phyloP scores from a whole-genome alignment of 1,284 basidiomycete species.

The Xerocomus nothofagi region DNA sequence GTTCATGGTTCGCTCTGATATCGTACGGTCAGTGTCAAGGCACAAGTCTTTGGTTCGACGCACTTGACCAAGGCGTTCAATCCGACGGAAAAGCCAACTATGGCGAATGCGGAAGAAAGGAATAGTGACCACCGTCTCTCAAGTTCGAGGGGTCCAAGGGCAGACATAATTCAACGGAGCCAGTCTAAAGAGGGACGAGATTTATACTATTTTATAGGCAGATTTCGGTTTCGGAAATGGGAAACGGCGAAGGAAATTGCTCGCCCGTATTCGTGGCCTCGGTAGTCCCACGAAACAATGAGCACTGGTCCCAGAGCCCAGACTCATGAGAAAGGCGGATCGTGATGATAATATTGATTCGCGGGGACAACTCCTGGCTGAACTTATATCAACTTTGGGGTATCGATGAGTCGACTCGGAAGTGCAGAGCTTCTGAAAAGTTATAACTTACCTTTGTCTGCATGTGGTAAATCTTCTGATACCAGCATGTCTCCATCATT shows the following conservation, averaged over 20 bases:
- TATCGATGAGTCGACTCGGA: not conserved
- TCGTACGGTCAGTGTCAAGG: not conserved
- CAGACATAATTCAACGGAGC: slow-evolving; percentile 5
- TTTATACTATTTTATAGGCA: slow-evolving; percentile 4
- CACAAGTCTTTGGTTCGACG: slow-evolving; percentile 3
- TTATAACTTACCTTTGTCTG: not conserved
- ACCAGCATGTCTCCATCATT: not conserved
- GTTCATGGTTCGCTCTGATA: slow-evolving; percentile 32
- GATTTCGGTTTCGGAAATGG: not conserved
- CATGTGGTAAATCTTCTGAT: not conserved
- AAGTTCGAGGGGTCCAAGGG: slow-evolving; percentile 1
- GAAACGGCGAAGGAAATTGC: not conserved
- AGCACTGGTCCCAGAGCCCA: not conserved
- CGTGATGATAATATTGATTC: not conserved
- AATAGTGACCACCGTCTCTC: slow-evolving; percentile 37
- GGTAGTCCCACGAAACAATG: not conserved
- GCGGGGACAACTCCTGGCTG: not conserved
- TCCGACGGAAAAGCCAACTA: slow-evolving; percentile 38
- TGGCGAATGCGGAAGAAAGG: slow-evolving; percentile 39
- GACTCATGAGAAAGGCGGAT: not conserved
- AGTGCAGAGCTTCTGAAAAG: not conserved
- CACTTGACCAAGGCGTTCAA: slow-evolving; percentile 45
- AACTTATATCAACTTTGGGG: not conserved
- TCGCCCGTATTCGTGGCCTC: not conserved
- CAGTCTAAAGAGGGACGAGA: not conserved